These are phyloP conservation scores for Penicillium freii DNA, from an alignment of 2,329 filamentous ascomycete genomes.

Conservation along the genomic window DNA sequence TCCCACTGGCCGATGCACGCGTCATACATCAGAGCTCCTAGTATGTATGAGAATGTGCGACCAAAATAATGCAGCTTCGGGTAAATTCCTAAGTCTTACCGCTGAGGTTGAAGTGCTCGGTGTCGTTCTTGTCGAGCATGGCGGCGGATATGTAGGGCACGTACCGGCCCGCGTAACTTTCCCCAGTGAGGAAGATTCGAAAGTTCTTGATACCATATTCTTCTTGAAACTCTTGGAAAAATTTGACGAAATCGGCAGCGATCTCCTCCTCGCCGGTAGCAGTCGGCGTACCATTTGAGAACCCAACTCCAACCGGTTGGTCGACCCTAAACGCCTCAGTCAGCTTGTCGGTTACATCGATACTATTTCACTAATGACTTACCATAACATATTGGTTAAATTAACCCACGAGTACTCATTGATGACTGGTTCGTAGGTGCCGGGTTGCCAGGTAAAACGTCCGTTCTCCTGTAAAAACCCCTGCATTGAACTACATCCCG, in stretches of 20 bases:
- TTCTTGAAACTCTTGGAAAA: conserved; percentile 74
- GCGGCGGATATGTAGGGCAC: conserved; percentile 72
- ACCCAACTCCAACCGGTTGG: conserved; percentile 63
- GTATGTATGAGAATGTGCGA: neutral
- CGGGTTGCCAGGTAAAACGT: conserved; percentile 68
- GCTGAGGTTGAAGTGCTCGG: conserved; percentile 64
- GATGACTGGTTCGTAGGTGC: conserved; percentile 62
- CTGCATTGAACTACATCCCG: conserved; percentile 59
- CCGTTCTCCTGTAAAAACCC: conserved; percentile 76
- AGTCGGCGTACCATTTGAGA: conserved; percentile 63
- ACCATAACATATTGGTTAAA: conserved; percentile 73
- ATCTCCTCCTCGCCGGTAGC: conserved; percentile 68
- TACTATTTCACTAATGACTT: conserved; percentile 42
- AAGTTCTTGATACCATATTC: conserved; percentile 65
- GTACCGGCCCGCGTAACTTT: conserved; percentile 67
- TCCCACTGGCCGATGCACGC: conserved; percentile 53
- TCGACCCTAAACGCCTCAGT: conserved; percentile 23
- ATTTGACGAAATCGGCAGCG: conserved; percentile 69
- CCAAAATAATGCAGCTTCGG: neutral
- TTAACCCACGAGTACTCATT: conserved; percentile 73
- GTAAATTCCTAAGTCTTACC: conserved; percentile 39
- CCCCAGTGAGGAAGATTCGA: conserved; percentile 72
- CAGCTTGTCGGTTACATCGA: neutral
- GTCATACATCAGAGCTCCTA: conserved; percentile 66
- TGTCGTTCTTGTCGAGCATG: conserved; percentile 69